Conservation (phyloP, 805 yeast species). For the Spencermartinsiella europaea region DNA sequence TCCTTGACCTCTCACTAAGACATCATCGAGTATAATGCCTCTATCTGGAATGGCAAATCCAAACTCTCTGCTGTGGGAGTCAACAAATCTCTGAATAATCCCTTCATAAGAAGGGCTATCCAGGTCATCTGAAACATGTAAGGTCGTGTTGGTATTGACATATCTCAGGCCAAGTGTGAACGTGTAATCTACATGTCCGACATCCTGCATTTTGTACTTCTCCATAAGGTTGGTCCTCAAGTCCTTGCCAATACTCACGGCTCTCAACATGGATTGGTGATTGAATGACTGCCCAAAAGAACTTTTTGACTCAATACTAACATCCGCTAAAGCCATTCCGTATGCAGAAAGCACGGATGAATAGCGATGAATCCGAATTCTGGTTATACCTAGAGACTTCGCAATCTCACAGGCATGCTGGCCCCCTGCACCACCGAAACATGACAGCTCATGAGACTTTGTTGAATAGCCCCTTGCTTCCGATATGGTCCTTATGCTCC, state of each 20-base stretch:
- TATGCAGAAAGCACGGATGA: slow-evolving; percentile 82
- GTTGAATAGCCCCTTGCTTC: slow-evolving; percentile 75
- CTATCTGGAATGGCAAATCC: slow-evolving; percentile 4
- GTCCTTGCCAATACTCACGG: background rate
- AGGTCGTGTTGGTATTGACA: background rate
- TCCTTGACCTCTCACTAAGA: background rate
- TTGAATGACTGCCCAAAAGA: background rate
- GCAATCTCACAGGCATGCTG: slow-evolving; percentile 82
- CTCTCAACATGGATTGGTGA: background rate
- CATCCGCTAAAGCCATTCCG: slow-evolving; percentile 82
- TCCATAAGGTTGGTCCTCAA: background rate
- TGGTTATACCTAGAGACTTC: slow-evolving; percentile 56
- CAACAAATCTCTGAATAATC: slow-evolving; percentile 21
- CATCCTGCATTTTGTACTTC: slow-evolving; percentile 1
- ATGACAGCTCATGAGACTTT: slow-evolving; percentile 61
- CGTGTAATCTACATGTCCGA: background rate
- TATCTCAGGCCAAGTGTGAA: slow-evolving; percentile 5
- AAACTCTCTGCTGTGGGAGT: slow-evolving; percentile 10
- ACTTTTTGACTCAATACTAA: slow-evolving; percentile 67
- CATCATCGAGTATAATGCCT: slow-evolving; percentile 1
- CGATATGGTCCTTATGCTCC: slow-evolving; percentile 76
- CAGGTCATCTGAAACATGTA: background rate
- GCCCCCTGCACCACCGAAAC: slow-evolving; percentile 93
- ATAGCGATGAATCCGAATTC: slow-evolving; percentile 69
- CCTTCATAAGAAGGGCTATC: background rate